phyloP scores from a whole-genome alignment of 1,284 basidiomycete genomes.

The Thelephora terrestris region DNA sequence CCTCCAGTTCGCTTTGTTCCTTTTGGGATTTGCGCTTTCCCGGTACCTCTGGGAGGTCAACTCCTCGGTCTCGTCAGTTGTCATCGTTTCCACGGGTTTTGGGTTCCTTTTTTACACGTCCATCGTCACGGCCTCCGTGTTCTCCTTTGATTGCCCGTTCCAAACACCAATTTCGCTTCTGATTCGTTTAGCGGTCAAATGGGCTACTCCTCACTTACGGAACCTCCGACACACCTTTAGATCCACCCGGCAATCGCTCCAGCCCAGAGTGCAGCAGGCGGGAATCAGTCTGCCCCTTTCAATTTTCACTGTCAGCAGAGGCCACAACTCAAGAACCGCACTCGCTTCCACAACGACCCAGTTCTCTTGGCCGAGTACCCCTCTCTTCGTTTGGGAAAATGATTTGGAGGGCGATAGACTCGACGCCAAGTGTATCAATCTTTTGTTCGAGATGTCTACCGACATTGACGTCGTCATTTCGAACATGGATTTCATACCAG shows the following conservation, averaged over 20 bases:
- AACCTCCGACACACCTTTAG: not conserved
- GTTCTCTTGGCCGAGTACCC: too few species aligned
- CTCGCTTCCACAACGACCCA: too few species aligned
- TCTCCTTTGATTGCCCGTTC: too few species aligned
- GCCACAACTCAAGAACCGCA: too few species aligned
- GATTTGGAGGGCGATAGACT: too few species aligned
- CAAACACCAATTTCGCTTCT: too few species aligned
- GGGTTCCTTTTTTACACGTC: constrained; percentile 2
- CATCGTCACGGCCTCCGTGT: too few species aligned
- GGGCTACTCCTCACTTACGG: not conserved
- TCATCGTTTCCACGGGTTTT: not conserved
- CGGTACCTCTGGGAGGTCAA: not conserved
- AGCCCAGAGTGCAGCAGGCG: not conserved
- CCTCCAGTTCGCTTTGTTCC: constrained; percentile 2
- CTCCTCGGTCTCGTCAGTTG: not conserved
- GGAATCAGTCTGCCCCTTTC: not conserved
- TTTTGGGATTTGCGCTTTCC: constrained; percentile 1
- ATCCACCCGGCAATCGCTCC: not conserved
- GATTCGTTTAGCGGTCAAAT: not conserved
- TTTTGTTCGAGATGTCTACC: not conserved
- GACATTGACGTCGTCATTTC: not conserved
- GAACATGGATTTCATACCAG: not conserved
- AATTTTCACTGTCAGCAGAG: too few species aligned
- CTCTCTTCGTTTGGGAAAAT: not conserved
- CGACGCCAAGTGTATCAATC: not conserved